These are phyloP conservation scores for Boletus bicolor DNA, from an alignment of 768 basidiomycete genomes.

Conservation along the genomic window DNA sequence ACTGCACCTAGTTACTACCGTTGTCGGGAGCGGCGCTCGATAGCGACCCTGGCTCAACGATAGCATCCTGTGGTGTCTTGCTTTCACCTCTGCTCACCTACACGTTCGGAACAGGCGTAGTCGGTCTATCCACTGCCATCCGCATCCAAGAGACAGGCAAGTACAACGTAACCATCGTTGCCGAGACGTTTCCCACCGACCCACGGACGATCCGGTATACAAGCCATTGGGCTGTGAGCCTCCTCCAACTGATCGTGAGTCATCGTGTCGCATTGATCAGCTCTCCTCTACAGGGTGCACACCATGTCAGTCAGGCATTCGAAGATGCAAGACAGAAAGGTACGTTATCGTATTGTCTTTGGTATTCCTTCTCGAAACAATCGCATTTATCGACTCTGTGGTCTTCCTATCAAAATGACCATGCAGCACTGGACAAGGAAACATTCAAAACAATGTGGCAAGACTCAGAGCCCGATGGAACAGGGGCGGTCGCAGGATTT, in stretches of 20 bases:
- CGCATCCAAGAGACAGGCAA: slow-evolving; percentile 60
- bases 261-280: not conserved
- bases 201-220: slow-evolving; percentile 72
- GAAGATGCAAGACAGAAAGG: slow-evolving; percentile 54
- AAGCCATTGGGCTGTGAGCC: slow-evolving; percentile 76
- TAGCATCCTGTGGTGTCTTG: not conserved
- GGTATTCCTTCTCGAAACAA: not conserved
- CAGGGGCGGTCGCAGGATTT: slow-evolving; percentile 47
- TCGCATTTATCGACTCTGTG: not conserved
- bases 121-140: slow-evolving; percentile 75
- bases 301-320: slow-evolving; percentile 63
- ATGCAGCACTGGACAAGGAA: slow-evolving; percentile 60
- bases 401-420: not conserved
- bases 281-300: slow-evolving; percentile 59
- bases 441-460: slow-evolving; percentile 78
- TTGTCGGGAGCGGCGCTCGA: no score
- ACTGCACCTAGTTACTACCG: not conserved
- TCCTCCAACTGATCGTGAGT: not conserved
- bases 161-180: slow-evolving; percentile 65
- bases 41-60: not conserved
- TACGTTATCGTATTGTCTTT: slow-evolving; percentile 25
- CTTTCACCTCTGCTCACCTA: not conserved
- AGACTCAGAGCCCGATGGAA: slow-evolving; percentile 55
- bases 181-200: slow-evolving; percentile 71
- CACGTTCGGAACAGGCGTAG: slow-evolving; percentile 50